Conservation (phyloP, 345 rosid genomes). For the Citrus sp. region DNA sequence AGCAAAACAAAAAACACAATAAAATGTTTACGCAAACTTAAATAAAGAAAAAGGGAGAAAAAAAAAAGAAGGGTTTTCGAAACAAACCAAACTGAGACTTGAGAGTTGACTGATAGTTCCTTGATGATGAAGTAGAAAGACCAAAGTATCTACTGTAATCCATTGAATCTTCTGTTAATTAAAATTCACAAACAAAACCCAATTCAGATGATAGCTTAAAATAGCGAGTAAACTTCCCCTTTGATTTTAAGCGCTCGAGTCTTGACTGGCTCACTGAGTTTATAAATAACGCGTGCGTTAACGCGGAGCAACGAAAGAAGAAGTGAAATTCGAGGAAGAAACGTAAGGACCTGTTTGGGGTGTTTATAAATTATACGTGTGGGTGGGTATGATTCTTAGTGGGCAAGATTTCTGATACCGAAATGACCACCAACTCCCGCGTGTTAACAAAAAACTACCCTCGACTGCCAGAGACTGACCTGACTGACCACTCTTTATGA, state of each 20-base stretch:
- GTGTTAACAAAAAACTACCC: conserved; percentile 15
- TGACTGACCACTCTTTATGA: neutral
- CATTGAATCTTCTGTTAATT: conserved; percentile 21
- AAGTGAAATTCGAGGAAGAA: conserved; percentile 10
- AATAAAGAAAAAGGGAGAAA: neutral
- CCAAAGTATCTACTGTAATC: conserved; percentile 47
- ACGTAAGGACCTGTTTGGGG: neutral
- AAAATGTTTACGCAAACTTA: neutral
- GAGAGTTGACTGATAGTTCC: conserved; percentile 35
- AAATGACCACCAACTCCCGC: conserved; percentile 32
- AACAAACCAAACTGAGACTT: conserved; percentile 41
- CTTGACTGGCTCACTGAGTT: neutral
- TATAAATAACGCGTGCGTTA: neutral
- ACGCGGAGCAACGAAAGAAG: neutral
- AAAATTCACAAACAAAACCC: conserved; percentile 7
- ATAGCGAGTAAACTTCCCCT: no score
- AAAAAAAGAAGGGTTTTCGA: neutral
- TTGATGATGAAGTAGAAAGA: conserved; percentile 35
- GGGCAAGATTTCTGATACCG: conserved; percentile 9
- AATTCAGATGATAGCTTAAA: neutral
- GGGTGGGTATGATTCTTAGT: conserved; percentile 7
- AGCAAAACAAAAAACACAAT: neutral
- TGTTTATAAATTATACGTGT: neutral
- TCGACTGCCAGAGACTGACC: neutral
- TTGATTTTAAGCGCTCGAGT: neutral